Evolutionary conservation across 2,329 filamentous ascomycete species (phyloP).

Genomic region (Ceratocystis eucalypticola): DNA sequence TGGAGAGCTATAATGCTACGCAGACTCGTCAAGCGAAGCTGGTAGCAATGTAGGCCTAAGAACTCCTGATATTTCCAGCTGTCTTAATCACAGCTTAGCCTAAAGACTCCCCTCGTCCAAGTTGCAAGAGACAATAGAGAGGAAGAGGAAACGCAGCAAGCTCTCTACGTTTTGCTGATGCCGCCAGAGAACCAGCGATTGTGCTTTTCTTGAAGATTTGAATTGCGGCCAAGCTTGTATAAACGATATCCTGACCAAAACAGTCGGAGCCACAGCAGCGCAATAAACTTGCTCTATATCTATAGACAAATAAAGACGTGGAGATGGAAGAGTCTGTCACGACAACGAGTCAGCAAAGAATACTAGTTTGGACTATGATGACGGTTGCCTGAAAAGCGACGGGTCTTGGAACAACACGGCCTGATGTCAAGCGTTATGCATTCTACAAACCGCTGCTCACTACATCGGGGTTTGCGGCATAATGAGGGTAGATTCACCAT

Average conservation of each 20-base stretch:
- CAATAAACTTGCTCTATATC: too few relatives aligned
- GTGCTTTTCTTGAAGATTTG: background rate
- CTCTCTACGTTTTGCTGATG: background rate
- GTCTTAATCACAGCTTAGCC: too few relatives aligned
- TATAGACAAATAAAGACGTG: too few relatives aligned
- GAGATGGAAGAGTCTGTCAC: too few relatives aligned
- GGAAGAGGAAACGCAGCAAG: background rate
- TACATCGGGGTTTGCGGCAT: background rate
- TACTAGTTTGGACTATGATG: too few relatives aligned
- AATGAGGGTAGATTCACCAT: background rate
- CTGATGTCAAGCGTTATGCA: background rate
- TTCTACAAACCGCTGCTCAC: background rate
- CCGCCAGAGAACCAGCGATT: too few relatives aligned
- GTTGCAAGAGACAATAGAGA: background rate
- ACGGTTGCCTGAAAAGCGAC: too few relatives aligned
- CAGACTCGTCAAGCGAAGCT: background rate
- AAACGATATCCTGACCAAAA: too few relatives aligned
- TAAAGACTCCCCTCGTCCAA: too few relatives aligned
- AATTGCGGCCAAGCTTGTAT: too few relatives aligned
- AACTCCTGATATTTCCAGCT: background rate
- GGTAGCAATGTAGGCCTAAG: background rate
- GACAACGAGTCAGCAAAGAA: too few relatives aligned
- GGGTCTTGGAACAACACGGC: background rate
- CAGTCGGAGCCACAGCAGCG: too few relatives aligned
- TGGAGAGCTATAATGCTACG: background rate